Conservation (phyloP, 495 filamentous ascomycete genomes). For the Tuber umbilicatum region DNA sequence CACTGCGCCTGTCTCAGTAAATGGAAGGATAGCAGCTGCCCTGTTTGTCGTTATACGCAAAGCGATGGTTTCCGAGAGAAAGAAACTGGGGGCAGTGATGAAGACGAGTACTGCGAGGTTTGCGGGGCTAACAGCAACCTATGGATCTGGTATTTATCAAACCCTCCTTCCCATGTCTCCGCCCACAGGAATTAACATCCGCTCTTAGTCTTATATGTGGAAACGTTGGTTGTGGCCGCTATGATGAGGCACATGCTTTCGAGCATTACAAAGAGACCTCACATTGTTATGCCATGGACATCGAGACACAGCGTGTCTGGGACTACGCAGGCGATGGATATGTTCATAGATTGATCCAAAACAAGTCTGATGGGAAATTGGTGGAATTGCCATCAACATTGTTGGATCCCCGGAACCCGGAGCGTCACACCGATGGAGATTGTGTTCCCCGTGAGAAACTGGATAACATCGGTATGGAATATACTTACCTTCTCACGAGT, state of each 20-base stretch:
- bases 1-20: slow-evolving; percentile 95
- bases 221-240: slow-evolving; percentile 84
- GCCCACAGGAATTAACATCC: not conserved
- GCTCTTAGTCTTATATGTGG: slow-evolving; percentile 78
- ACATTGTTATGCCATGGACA: slow-evolving; percentile 87
- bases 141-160: slow-evolving; percentile 56
- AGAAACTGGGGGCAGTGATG: slow-evolving; percentile 35
- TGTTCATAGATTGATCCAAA: slow-evolving; percentile 89
- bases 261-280: slow-evolving; percentile 82
- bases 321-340: slow-evolving; percentile 93
- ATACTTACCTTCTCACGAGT: slow-evolving; percentile 82
- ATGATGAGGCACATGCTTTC: slow-evolving; percentile 89
- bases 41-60: slow-evolving; percentile 86
- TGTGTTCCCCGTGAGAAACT: slow-evolving; percentile 83
- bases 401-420: slow-evolving; percentile 29
- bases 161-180: not conserved
- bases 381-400: slow-evolving; percentile 64
- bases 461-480: slow-evolving; percentile 86
- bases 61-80: slow-evolving; percentile 35
- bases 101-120: slow-evolving; percentile 36
- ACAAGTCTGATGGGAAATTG: slow-evolving; percentile 82
- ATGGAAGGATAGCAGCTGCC: slow-evolving; percentile 89
- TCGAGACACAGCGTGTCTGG: slow-evolving; percentile 91
- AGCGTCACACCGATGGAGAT: slow-evolving; percentile 50
- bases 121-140: slow-evolving; percentile 61